Base-by-base conservation (phyloP, 2,329 filamentous ascomycete genomes). In the Arthroderma sp. region DNA sequence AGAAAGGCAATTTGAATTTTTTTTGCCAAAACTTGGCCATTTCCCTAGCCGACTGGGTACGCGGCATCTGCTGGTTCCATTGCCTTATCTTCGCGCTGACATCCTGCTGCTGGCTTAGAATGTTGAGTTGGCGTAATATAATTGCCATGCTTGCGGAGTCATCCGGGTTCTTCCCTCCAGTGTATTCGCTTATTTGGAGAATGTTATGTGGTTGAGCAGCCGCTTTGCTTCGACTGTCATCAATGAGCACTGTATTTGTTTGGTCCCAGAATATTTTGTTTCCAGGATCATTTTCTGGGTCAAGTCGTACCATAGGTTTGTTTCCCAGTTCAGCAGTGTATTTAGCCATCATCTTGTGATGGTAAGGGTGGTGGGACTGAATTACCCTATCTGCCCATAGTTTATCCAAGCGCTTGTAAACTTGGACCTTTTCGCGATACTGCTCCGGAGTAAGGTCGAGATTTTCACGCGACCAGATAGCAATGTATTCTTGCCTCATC, bases 221-320 rank as follows among this genome's bases (percentile, higher is more conserved):
- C 0, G 82, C 88, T 68, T 96, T 98, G 56, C 88, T 73, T 1
- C 65, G 55, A 29, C 81, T 85, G 64, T 96, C 91, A 54, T 98
- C 91, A 34, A 96, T 78, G 28, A 98, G 71, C 5, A 96, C 73
- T 0, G 91, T 96, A 62, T 96, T 94, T 42, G 73, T 73, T 65
- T 94, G 87, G 54, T 80, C 74, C 83, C 87, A 96, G 0, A 53
- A 60, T 5, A 50, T 56, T 46, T 58, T 60, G 22, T 79, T 61
- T 3, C 45, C 40, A 0, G 62, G 59, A 51, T 78, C 65, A 8
- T 45, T 45, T 5, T 37, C 29, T 31, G 32, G 41, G 31, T 30
- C 32, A 7, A 38, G 32, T 42, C 44, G 38, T 42, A 29, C 36
- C 22, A 45, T 31, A 7, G 15, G 30, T 38, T 39, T 43, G 15